phyloP scores from a whole-genome alignment of 179 eudicot genomes.

The Drosera spatulata region DNA sequence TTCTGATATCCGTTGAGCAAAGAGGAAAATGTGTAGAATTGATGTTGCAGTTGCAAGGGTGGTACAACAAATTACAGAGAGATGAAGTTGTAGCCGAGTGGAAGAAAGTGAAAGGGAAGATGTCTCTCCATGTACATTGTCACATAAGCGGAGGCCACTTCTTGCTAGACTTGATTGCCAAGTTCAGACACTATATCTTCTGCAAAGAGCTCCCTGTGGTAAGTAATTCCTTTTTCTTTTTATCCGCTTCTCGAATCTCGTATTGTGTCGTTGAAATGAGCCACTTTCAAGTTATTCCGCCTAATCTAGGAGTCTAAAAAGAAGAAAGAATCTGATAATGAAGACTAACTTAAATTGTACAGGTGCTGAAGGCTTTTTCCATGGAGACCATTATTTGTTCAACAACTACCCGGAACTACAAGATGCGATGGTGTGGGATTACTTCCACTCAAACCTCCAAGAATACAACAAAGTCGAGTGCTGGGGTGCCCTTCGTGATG shows the following conservation, averaged over 20 bases:
- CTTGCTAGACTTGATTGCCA: slow-evolving; percentile 8
- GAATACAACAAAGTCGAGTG: no score
- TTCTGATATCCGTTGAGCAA: neutral
- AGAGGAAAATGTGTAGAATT: neutral
- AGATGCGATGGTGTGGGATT: no score
- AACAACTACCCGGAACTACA: no score
- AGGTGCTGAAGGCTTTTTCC: no score
- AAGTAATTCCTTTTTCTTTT: slow-evolving; percentile 1
- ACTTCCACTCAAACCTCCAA: no score
- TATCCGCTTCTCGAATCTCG: neutral
- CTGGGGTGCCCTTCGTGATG: no score
- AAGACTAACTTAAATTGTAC: no score
- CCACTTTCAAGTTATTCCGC: no score
- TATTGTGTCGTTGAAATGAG: no score
- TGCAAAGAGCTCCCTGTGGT: slow-evolving; percentile 97
- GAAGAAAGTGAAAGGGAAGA: slow-evolving; percentile 80
- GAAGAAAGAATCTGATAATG: no score
- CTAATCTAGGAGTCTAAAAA: no score
- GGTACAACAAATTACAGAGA: slow-evolving; percentile 82
- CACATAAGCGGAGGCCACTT: slow-evolving; percentile 98
- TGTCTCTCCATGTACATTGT: slow-evolving; percentile 96
- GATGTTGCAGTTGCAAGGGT: slow-evolving; percentile 67
- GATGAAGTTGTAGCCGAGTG: slow-evolving; percentile 98
- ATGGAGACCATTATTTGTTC: no score
- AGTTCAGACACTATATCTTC: slow-evolving; percentile 77